Base-by-base conservation (phyloP, 768 basidiomycete genomes). In the Kwoniella sp. region DNA sequence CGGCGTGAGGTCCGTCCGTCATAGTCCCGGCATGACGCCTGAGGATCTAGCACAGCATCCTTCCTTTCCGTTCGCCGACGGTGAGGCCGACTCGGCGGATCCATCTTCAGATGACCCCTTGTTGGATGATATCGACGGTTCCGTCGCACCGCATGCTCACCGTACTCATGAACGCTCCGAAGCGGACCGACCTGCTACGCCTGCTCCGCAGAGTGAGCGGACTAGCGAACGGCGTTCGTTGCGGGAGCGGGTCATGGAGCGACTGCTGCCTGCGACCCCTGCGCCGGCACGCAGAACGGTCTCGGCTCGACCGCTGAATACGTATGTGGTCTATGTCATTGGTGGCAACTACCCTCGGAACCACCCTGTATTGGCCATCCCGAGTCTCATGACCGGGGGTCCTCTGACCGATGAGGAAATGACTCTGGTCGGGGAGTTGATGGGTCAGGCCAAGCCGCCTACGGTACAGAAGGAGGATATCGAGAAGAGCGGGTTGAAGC, bases 261-360 rank as follows among this genome's bases (percentile, higher is more conserved):
- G 64, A 3, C 82, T 84, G 5, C 80, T 81, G 55, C 81, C 82
- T 4, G 67, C 86, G 27, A n/a, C 38, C 5, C 22, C 26, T 77
- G 47, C 41, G 15, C 29, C 47, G 31, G 27, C 29, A 12, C 31
- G 20, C 17, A 48, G 22, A 23, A 36, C 49, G 28, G 28, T 38
- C 10, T 40, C 31, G 11, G 49, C 38, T 11, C 42, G 38, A 17
- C 56, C 56, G 6, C 27, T 61, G 15, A 57, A 88, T 59, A 90
- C 88, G 15, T 90, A 90, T 75, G 78, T 90, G 73, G 89, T 92
- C 50, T 91, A 89, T 75, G 89, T 92, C 56, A 87, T 74, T 29
- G 76, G 76, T 12, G 90, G 90, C n/a, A 89, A 90, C 66, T 95
- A 93, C 69, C 88, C 89, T 1, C 85, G 87, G 12, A 84, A 88